Base-by-base conservation (phyloP, 495 filamentous ascomycete species). In the Polyplosphaeria fusca region DNA sequence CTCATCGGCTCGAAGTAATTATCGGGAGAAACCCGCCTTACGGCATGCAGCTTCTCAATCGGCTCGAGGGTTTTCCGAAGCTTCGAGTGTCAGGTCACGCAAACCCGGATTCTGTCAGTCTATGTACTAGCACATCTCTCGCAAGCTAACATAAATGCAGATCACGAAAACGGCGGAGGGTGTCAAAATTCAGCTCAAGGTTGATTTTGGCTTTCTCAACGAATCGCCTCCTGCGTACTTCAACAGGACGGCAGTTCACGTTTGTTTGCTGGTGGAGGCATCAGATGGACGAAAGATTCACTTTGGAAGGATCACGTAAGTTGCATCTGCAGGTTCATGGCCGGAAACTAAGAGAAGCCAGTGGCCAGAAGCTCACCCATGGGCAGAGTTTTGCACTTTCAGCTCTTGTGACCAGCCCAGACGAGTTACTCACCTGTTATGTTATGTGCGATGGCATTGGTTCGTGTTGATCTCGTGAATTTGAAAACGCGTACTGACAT, bases 371-470 rank as follows among this genome's bases (percentile, higher is more conserved):
- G 55, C 67, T 97, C 4, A 76, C 82, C 42, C 79, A 78, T 2
- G 82, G 77, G 1, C 71, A 84, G 12, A 81, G 86, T 4, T 64
- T 91, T 13, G 68, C 75, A 4, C 84, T 96, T 51, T 73, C 73
- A 14, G 82, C 78, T 1, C 71, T 79, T 0, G 62, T 96, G 38
- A 77, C 74, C 7, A 71, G 65, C 5, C 58, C 73, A 9, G 77
- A 76, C 7, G 83, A 92, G 41, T 72, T 68, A 14, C 75, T 96
- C 39, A 73, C 72, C 20, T 93, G 87, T 55, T 82, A 89, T 69
- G 77, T 89, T 12, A 87, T 86, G 71, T 96, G 93, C 61, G 92
- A 96, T 69, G 87, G 89, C 35, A 87, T 96, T 58, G 89, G 84
- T 86, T 67, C 61, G 73, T 59, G 4, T 4, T 14, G 25, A 4